These are phyloP conservation scores for Fomitopsis pulvina DNA, from an alignment of 768 basidiomycete genomes.

Conservation along the genomic window DNA sequence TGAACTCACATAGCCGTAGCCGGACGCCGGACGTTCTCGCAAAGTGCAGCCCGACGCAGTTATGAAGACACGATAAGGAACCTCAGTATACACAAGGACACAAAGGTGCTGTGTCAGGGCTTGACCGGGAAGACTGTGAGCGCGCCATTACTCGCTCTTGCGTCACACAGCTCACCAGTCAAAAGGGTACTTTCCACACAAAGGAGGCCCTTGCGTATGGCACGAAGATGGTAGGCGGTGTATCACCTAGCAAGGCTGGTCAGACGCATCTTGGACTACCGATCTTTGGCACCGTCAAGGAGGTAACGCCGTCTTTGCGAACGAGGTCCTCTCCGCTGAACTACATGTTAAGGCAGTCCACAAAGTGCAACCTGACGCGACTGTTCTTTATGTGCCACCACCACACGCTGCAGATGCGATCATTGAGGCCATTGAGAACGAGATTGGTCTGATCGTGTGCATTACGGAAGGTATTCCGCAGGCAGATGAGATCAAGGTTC, in stretches of 20 bases:
- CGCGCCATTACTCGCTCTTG: neutral
- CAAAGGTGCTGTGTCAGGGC: constrained; percentile 86
- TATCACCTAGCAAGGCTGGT: constrained; percentile 95
- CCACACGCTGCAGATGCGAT: constrained; percentile 94
- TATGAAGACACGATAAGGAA: constrained; percentile 91
- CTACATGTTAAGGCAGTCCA: constrained; percentile 62
- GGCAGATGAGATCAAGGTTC: constrained; percentile 86
- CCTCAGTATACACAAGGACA: constrained; percentile 89
- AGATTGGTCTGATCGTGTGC: constrained; percentile 96
- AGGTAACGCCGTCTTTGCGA: constrained; percentile 47
- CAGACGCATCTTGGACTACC: constrained; percentile 93
- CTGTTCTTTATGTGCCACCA: constrained; percentile 97
- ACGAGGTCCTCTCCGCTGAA: neutral
- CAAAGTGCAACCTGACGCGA: constrained; percentile 84
- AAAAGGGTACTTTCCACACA: constrained; percentile 94
- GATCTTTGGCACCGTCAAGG: constrained; percentile 86
- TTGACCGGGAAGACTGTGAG: constrained; percentile 92
- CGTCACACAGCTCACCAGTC: neutral
- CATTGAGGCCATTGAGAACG: constrained; percentile 97
- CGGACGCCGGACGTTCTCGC: constrained; percentile 77
- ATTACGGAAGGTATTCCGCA: constrained; percentile 99
- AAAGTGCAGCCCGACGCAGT: constrained; percentile 62
- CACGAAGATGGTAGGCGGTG: constrained; percentile 96
- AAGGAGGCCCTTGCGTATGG: constrained; percentile 91
- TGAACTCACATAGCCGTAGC: constrained; percentile 25